A percentile compares a stretch with the other conserved stretches of the same genome.
Evolutionary conservation across 2,329 filamentous ascomycete species (phyloP).

Genomic region (Stemphylium vesicarium): DNA sequence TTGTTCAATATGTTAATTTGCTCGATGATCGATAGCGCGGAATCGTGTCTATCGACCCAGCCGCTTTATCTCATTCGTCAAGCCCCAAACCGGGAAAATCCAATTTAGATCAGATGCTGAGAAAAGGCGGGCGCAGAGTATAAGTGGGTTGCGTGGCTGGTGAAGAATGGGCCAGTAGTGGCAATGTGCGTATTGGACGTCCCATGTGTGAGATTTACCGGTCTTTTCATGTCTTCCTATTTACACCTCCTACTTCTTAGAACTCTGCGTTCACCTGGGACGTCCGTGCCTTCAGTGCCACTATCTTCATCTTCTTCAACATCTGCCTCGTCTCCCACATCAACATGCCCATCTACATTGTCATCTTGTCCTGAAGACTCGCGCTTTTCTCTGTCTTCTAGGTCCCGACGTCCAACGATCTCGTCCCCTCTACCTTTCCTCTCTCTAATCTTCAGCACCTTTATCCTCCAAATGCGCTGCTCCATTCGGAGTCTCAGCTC

Average conservation of each 20-base stretch:
- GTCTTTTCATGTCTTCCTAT: background rate
- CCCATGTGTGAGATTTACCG: too few species aligned
- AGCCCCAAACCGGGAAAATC: too few species aligned
- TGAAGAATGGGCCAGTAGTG: too few species aligned
- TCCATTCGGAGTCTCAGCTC: conserved; percentile 9
- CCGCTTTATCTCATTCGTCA: too few species aligned
- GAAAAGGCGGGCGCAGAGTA: too few species aligned
- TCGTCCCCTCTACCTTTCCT: background rate
- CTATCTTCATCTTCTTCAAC: background rate
- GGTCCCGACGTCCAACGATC: background rate
- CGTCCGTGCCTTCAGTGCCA: too few species aligned
- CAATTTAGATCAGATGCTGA: too few species aligned
- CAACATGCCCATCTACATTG: background rate
- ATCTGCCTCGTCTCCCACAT: background rate
- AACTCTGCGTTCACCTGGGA: background rate
- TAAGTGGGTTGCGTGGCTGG: too few species aligned
- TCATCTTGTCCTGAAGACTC: background rate
- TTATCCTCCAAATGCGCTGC: conserved; percentile 11
- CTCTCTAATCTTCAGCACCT: conserved; percentile 4
- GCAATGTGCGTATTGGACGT: too few species aligned
- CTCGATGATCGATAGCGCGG: too few species aligned
- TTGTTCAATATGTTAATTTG: too few species aligned
- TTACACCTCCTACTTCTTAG: background rate
- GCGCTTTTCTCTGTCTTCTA: background rate
- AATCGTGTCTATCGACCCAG: too few species aligned